Conservation (phyloP, 208 protist genomes). For the Acanthamoeba culbertsoni region DNA sequence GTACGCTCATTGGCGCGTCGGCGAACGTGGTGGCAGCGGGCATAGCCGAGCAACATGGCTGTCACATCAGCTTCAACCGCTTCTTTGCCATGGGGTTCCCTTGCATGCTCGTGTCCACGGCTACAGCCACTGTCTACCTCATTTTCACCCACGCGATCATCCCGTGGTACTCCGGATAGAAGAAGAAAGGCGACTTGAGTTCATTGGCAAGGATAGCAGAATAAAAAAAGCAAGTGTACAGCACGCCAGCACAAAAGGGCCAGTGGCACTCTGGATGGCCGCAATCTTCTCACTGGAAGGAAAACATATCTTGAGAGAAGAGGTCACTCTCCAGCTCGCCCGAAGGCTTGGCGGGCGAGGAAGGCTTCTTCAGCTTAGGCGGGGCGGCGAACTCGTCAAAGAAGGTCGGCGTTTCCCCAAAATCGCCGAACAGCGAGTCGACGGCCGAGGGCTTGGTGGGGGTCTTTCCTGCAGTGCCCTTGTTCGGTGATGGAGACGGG, state of each 20-base stretch:
- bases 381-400: neutral
- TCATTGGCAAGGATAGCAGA: too few species aligned
- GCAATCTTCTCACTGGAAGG: neutral
- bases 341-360: neutral
- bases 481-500: neutral
- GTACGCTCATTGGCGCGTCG: constrained; percentile 80
- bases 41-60: constrained; percentile 67
- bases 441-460: neutral
- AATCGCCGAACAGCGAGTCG: neutral
- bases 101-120: constrained; percentile 70
- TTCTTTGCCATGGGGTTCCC: constrained; percentile 78
- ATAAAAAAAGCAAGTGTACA: neutral
- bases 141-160: constrained; percentile 58
- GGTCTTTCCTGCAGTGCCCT: neutral
- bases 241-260: neutral
- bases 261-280: too few species aligned
- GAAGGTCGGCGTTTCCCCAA: neutral
- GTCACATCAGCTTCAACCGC: constrained; percentile 67
- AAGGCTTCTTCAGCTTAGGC: neutral
- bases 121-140: constrained; percentile 72
- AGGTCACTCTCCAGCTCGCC: neutral
- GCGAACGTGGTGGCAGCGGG: constrained; percentile 79
- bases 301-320: constrained; percentile 22
- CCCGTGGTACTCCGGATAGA: constrained; percentile 8
- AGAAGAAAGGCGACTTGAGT: too few species aligned